A percentile compares a stretch with the other conserved stretches of the same genome.
phyloP scores from a whole-genome alignment of 179 eudicot genomes.

The Silene coronaria region DNA sequence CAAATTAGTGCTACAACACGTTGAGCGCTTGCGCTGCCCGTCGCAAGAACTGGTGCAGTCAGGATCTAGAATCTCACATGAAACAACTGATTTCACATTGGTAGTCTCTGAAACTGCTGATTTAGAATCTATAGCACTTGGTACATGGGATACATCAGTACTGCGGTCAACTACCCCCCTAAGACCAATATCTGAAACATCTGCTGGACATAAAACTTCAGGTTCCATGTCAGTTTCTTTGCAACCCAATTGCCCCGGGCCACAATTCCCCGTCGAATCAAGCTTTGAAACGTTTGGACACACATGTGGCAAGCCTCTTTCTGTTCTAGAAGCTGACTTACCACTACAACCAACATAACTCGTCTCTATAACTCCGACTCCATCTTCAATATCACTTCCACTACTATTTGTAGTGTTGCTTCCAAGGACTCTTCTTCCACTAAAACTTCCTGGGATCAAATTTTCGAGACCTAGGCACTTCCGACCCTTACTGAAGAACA shows the following conservation, averaged over 20 bases:
- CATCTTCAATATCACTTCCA: conserved; percentile 60
- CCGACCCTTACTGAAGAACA: conserved; percentile 78
- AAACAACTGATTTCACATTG: conserved; percentile 14
- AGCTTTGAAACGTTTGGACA: conserved; percentile 32
- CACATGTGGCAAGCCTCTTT: conserved; percentile 38
- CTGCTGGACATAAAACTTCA: conserved; percentile 23
- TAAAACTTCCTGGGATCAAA: neutral
- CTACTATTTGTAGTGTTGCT: conserved; percentile 49
- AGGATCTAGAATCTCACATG: conserved; percentile 8
- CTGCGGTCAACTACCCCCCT: conserved; percentile 19
- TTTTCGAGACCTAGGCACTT: conserved; percentile 73
- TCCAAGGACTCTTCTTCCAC: conserved; percentile 19
- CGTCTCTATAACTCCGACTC: conserved; percentile 50
- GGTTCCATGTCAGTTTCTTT: conserved; percentile 24
- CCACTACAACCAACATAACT: conserved; percentile 44
- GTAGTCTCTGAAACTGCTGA: conserved; percentile 20
- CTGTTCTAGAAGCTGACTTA: conserved; percentile 43
- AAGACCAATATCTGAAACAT: conserved; percentile 22
- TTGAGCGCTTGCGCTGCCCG: conserved; percentile 9
- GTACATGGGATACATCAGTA: conserved; percentile 9
- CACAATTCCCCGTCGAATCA: conserved; percentile 28
- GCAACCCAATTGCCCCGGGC: conserved; percentile 26
- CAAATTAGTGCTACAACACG: neutral
- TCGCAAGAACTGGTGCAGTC: conserved; percentile 17
- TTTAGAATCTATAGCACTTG: conserved; percentile 11